Evolutionary conservation across 306 rosid genomes (phyloP).

Genomic region (Quercus aquifolioides): DNA sequence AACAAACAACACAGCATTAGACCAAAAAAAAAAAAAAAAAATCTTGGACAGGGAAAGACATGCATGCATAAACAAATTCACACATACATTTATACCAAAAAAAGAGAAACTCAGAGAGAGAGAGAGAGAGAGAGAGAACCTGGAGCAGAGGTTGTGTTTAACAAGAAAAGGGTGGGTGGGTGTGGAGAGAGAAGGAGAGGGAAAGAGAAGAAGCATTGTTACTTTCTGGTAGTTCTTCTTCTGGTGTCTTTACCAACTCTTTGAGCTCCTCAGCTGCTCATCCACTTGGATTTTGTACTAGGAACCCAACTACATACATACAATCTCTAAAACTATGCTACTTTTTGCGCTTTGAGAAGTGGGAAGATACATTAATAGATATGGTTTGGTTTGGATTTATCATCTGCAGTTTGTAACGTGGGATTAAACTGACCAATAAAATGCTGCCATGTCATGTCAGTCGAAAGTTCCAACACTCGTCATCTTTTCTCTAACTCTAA

Average conservation of each 20-base stretch:
- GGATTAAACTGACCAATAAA: slow-evolving; percentile 1
- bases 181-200: slow-evolving; percentile 36
- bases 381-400: neutral
- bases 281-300: slow-evolving; percentile 15
- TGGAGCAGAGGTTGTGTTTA: slow-evolving; percentile 31
- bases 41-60: neutral
- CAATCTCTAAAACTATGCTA: neutral
- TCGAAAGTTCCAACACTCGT: neutral
- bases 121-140: slow-evolving; percentile 29
- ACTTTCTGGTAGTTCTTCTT: neutral
- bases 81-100: neutral
- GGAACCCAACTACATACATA: neutral
- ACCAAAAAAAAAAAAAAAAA: neutral
- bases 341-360: neutral
- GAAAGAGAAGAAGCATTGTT: slow-evolving; percentile 54
- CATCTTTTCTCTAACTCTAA: neutral
- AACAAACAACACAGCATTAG: neutral
- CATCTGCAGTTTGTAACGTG: neutral
- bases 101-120: neutral
- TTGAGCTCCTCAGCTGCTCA: slow-evolving; percentile 16
- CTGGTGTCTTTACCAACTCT: neutral
- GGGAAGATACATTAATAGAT: neutral
- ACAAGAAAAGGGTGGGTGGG: slow-evolving; percentile 30
- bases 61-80: neutral
- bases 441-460: slow-evolving; percentile 6